Evolutionary conservation across 2,329 filamentous ascomycete species (phyloP), one percentile per base, ranked within the genome.

Genomic region (Talaromyces islandicus): DNA sequence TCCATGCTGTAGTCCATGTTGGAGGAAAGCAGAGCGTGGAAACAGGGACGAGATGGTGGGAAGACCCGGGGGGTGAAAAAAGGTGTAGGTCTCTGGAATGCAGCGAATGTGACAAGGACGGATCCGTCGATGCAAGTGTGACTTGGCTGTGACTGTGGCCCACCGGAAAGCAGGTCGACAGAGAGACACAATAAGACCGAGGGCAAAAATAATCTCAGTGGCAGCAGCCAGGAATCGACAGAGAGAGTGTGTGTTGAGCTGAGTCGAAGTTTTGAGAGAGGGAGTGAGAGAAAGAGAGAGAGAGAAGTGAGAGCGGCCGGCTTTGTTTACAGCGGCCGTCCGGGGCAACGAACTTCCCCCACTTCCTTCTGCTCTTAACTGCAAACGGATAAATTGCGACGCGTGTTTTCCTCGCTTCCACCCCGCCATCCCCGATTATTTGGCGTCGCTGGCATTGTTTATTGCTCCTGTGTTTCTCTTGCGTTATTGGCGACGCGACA

Each of bases 1-100:
- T 85, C 84, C 74, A 81, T 80, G 51, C 72, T 74, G 72, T 79
- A 84, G 63, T 84, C 79, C 80, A 85, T 84, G 61, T 55, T 65
- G 48, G 38, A 43, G 50, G 21, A 38, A 12, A 32, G 29, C 38
- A 29, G 21, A 25, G 38, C 41, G 46, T 14, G 17, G 38, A 55
- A 56, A 32, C 9, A 38, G 32, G 51, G 52, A 61, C 53, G 41
- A 52, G 38, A 53, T 61, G 56, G 60, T 54, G 50, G 54, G 17
- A 24, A 54, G 57, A 53, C 62, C 55, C n/a, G n/a, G 54, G 58
- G 51, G 54, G 52, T 65, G 63, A 69, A 66, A 68, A 58, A 63
- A 65, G 62, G 64, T 59, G 48, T n/a, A 25, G 54, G 48, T 56
- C 54, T 53, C 52, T 56, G 60, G 60, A 62, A 62, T 62, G 60